Conservation (phyloP, 2,329 filamentous ascomycete genomes). For the Curvularia verruculosa region DNA sequence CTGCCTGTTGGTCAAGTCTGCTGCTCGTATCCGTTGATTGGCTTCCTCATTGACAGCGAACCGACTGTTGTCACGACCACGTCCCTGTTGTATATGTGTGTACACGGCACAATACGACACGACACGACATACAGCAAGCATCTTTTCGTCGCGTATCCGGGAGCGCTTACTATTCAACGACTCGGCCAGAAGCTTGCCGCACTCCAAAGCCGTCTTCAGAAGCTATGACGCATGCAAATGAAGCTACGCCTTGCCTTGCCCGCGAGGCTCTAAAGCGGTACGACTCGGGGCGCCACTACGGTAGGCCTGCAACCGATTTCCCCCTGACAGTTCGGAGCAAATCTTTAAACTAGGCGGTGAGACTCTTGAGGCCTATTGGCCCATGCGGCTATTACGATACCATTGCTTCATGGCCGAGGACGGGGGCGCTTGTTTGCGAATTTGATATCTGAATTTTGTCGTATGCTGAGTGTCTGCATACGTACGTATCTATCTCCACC, state of each 20-base stretch:
- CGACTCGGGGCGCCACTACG: slow-evolving; percentile 33
- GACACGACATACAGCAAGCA: slow-evolving; percentile 6
- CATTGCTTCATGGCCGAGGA: slow-evolving; percentile 19
- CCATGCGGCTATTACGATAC: slow-evolving; percentile 17
- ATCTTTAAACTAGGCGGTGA: slow-evolving; percentile 39
- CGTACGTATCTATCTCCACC: background rate
- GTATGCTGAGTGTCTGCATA: slow-evolving; percentile 11
- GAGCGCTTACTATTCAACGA: slow-evolving; percentile 10
- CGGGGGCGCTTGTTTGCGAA: slow-evolving; percentile 4
- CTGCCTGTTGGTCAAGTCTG: background rate
- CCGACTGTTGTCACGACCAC: background rate
- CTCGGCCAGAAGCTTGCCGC: slow-evolving; percentile 23
- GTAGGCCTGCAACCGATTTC: slow-evolving; percentile 27
- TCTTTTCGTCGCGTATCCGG: slow-evolving; percentile 15
- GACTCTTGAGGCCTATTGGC: slow-evolving; percentile 31
- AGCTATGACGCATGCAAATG: slow-evolving; percentile 32
- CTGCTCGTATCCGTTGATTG: background rate
- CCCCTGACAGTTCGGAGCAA: slow-evolving; percentile 26
- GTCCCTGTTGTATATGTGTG: background rate
- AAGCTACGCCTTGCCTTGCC: slow-evolving; percentile 22
- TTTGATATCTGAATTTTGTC: slow-evolving; percentile 17
- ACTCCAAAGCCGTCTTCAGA: slow-evolving; percentile 15
- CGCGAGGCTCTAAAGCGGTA: slow-evolving; percentile 23
- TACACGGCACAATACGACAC: slow-evolving; percentile 5
- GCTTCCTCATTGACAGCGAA: background rate